Conservation (phyloP, 495 filamentous ascomycete species). For the Immersiella caudata region DNA sequence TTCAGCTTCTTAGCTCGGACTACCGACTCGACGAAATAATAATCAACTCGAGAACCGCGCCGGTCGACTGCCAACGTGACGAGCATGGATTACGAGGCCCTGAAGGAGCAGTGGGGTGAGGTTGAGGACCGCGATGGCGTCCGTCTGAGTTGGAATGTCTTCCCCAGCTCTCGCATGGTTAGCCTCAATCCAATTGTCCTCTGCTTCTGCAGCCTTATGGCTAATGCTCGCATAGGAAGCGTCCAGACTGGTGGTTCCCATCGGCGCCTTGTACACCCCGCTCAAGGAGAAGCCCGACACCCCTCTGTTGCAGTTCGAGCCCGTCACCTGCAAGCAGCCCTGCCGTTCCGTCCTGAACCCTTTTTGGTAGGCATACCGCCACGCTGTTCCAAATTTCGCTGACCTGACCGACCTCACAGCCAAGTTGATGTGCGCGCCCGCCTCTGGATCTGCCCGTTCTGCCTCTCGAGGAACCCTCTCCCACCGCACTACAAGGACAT, state of each 20-base stretch:
- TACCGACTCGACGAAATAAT: not conserved
- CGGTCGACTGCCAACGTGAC: slow-evolving; percentile 3
- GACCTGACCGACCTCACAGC: slow-evolving; percentile 52
- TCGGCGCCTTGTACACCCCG: slow-evolving; percentile 94
- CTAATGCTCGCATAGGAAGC: slow-evolving; percentile 70
- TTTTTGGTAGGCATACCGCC: slow-evolving; percentile 68
- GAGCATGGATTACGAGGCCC: slow-evolving; percentile 58
- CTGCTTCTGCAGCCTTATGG: not conserved
- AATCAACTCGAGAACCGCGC: slow-evolving; percentile 1
- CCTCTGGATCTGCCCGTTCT: slow-evolving; percentile 99
- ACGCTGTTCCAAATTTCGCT: slow-evolving; percentile 1
- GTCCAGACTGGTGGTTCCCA: slow-evolving; percentile 93
- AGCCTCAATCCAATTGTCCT: slow-evolving; percentile 31
- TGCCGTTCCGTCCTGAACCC: slow-evolving; percentile 97
- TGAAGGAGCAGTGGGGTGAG: slow-evolving; percentile 98
- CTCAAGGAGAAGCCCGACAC: slow-evolving; percentile 93
- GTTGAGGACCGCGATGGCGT: slow-evolving; percentile 97
- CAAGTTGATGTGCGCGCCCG: slow-evolving; percentile 93
- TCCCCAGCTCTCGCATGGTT: slow-evolving; percentile 97
- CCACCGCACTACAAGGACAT: slow-evolving; percentile 99
- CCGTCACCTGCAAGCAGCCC: slow-evolving; percentile 94
- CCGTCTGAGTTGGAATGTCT: slow-evolving; percentile 98
- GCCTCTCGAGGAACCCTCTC: slow-evolving; percentile 89
- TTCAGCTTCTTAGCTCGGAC: not conserved
- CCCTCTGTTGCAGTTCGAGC: slow-evolving; percentile 91